A percentile compares a stretch with the other conserved stretches of the same genome.
These are phyloP conservation scores for Wilcoxina mikolae DNA, from an alignment of 495 filamentous ascomycete species.

Conservation along the genomic window DNA sequence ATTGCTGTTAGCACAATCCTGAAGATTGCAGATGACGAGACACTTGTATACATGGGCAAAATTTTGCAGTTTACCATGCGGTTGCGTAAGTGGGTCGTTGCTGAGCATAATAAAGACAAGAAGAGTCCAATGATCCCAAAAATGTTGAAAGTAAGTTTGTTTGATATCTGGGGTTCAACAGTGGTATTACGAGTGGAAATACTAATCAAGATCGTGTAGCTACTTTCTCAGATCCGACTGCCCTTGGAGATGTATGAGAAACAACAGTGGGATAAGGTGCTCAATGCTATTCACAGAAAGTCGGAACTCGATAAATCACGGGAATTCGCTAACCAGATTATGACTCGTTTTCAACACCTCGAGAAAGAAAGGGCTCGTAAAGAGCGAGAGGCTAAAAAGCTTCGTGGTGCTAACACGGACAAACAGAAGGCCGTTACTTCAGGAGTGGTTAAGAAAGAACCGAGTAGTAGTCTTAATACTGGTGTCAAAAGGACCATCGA, in stretches of 20 bases:
- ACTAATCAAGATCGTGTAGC: conserved; percentile 11
- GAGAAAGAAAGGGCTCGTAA: conserved; percentile 22
- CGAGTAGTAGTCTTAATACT: conserved; percentile 24
- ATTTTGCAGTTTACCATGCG: conserved; percentile 25
- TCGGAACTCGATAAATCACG: conserved; percentile 24
- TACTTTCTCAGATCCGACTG: conserved; percentile 22
- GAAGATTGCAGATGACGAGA: conserved; percentile 24
- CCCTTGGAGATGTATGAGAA: conserved; percentile 25
- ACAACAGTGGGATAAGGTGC: conserved; percentile 23
- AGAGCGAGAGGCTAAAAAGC: conserved; percentile 12
- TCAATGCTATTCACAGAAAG: conserved; percentile 22
- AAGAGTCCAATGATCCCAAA: conserved; percentile 18
- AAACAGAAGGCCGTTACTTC: conserved; percentile 18
- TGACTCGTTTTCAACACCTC: conserved; percentile 16
- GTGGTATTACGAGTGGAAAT: conserved; percentile 1
- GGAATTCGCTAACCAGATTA: conserved; percentile 21
- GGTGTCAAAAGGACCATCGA: conserved; percentile 25
- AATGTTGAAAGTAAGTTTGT: conserved; percentile 21
- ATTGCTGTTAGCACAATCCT: conserved; percentile 23
- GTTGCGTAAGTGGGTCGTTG: conserved; percentile 27
- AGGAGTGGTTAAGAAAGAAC: conserved; percentile 20
- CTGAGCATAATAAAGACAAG: conserved; percentile 26
- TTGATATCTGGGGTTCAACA: background rate
- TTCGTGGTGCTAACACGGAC: conserved; percentile 17
- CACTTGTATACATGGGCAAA: conserved; percentile 20